These are phyloP conservation scores for Didymella glomerata DNA, from an alignment of 2,329 filamentous ascomycete species.

Conservation along the genomic window DNA sequence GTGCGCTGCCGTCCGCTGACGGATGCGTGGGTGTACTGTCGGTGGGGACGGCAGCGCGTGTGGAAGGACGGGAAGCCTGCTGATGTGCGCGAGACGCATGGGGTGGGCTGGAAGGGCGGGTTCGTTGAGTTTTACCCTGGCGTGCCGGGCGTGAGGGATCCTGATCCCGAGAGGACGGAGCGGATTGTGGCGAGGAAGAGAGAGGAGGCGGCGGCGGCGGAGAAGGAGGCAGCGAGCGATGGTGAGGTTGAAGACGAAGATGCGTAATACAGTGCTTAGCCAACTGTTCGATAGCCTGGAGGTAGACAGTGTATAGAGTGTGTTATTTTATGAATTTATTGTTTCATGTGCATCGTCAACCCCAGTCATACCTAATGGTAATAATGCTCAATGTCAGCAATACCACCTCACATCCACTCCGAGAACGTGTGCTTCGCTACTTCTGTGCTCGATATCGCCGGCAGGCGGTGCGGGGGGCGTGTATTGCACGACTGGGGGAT, in stretches of 20 bases:
- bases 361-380: background rate
- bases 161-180: no score
- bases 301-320: background rate
- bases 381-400: background rate
- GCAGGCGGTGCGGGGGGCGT: background rate
- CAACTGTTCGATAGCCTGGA: background rate
- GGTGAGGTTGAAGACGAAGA: background rate
- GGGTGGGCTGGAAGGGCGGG: background rate
- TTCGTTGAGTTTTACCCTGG: background rate
- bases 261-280: background rate
- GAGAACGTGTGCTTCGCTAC: background rate
- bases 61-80: background rate
- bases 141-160: background rate
- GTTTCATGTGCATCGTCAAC: background rate
- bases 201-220: background rate
- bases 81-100: background rate
- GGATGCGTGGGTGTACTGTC: conserved; percentile 39
- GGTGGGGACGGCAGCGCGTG: conserved; percentile 30
- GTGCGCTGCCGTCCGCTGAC: conserved; percentile 27
- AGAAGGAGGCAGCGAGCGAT: background rate
- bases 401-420: background rate
- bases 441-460: background rate
- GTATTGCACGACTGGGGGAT: background rate
- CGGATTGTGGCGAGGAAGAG: background rate
- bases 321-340: background rate